These are phyloP conservation scores for Phascolomyces articulosus DNA, from an alignment of 371 early-diverging fungal species.

Conservation along the genomic window DNA sequence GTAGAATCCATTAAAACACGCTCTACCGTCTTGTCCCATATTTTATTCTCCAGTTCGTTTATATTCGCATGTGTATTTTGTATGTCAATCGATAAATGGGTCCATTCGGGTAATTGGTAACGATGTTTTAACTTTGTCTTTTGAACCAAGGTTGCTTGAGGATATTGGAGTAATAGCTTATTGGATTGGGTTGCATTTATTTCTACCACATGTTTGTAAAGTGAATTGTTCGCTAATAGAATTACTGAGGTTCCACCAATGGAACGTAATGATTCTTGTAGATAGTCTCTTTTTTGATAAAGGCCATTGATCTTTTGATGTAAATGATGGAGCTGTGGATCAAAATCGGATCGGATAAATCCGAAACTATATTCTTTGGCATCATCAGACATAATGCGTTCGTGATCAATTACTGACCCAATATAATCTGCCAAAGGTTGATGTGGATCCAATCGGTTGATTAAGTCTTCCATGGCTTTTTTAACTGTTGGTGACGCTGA, in stretches of 20 bases:
- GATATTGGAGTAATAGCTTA: slow-evolving; percentile 25
- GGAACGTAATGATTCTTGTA: slow-evolving; percentile 30
- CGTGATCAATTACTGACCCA: slow-evolving; percentile 47
- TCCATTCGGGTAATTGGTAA: slow-evolving; percentile 56
- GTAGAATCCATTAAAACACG: slow-evolving; percentile 47
- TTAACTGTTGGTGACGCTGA: neutral
- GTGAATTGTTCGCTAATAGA: slow-evolving; percentile 28
- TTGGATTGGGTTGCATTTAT: slow-evolving; percentile 36
- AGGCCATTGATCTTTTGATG: slow-evolving; percentile 30
- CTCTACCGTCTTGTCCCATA: slow-evolving; percentile 44
- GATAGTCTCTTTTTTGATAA: slow-evolving; percentile 19
- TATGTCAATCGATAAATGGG: slow-evolving; percentile 50
- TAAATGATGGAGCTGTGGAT: slow-evolving; percentile 22
- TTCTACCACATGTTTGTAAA: slow-evolving; percentile 60
- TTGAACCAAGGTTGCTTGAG: slow-evolving; percentile 32
- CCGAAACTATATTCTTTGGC: slow-evolving; percentile 43
- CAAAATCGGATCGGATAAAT: slow-evolving; percentile 44
- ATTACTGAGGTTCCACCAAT: slow-evolving; percentile 43
- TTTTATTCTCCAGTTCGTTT: slow-evolving; percentile 48
- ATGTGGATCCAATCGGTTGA: slow-evolving; percentile 31
- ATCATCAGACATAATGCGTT: slow-evolving; percentile 35
- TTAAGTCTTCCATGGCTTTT: neutral
- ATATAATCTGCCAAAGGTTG: slow-evolving; percentile 29
- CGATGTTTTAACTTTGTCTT: slow-evolving; percentile 47
- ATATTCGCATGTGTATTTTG: slow-evolving; percentile 51